Evolutionary conservation across 345 rosid species (phyloP), one percentile per base, ranked within the genome.

Genomic region (Bruguiera gymnorhiza): DNA sequence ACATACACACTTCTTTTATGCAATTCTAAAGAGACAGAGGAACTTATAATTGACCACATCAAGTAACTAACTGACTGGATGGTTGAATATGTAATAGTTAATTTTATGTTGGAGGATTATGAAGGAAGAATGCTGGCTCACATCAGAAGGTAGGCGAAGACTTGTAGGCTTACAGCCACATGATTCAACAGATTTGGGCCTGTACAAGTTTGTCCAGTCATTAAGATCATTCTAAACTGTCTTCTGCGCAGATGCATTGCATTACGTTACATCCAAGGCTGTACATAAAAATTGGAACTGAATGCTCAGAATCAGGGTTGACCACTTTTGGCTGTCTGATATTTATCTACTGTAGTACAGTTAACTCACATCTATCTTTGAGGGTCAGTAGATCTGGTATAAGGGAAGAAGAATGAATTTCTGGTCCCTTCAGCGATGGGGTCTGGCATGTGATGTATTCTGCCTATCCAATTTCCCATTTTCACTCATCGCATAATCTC

Each of bases 361-460:
- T 21, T 1, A 18, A 52, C 52, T 30, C n/a, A 11, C 11, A 48
- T 5, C 27, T 46, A 32, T 4, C 24, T 43, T 46, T 6, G 36
- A 15, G 26, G 56, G 23, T 23, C 43, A 69, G 31, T 48, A 4
- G 15, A 23, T 46, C 0, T 27, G n/a, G 24, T 67, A 3, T 23
- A 37, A 18, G 7, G 39, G 53, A 34, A 34, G 52, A 70, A 61
- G 11, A 27, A 50, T 21, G 51, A 70, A 26, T 5, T 36, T 63
- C 68, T 75, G 85, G 83, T 79, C 79, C 80, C 83, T 73, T 31
- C 75, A 63, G 62, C 19, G 43, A 71, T 65, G 78, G 82, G 75
- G 78, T 54, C 75, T 75, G 63, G 60, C n/a, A 53, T 59, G 54
- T 55, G 72, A 73, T 67, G 66, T 65, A 71, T 59, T 60, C 52